Percentiles rank a stretch among this genome's conserved stretches.
These are phyloP conservation scores for Rhodotorula babjevae DNA, from an alignment of 768 basidiomycete genomes.

Conservation along the genomic window DNA sequence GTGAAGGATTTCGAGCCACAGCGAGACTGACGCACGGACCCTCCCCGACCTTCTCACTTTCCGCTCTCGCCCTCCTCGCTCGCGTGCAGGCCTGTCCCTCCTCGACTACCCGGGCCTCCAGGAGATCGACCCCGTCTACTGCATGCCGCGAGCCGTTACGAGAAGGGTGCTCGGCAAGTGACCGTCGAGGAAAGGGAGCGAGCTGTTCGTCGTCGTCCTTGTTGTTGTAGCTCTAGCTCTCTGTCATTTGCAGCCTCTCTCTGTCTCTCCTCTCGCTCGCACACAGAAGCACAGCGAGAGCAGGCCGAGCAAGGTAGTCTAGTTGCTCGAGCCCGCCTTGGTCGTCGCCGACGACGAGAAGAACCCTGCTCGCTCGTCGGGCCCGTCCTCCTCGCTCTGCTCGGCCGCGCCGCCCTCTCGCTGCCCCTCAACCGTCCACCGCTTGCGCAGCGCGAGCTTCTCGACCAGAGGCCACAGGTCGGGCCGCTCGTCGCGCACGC, in stretches of 20 bases:
- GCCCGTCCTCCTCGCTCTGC: background rate
- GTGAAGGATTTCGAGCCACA: too few species aligned
- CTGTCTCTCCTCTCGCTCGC: background rate
- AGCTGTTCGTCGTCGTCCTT: background rate
- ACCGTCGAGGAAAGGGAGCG: too few species aligned
- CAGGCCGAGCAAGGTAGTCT: background rate
- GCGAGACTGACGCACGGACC: too few species aligned
- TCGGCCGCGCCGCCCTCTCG: background rate
- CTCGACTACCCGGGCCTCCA: conserved; percentile 77
- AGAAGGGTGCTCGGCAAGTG: background rate
- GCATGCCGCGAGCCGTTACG: conserved; percentile 72
- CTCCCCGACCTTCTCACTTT: background rate
- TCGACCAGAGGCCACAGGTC: conserved; percentile 24
- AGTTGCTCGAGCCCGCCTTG: background rate
- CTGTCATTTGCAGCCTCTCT: too few species aligned
- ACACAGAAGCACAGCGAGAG: background rate
- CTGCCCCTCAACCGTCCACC: background rate
- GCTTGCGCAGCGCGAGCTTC: background rate
- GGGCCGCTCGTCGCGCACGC: conserved; percentile 5
- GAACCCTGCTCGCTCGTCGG: background rate
- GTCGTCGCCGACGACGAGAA: background rate
- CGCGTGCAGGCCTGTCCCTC: conserved; percentile 66
- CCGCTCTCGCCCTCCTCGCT: background rate
- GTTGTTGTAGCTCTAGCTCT: background rate
- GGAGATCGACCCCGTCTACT: conserved; percentile 90